phyloP scores from a whole-genome alignment of 1,284 basidiomycete genomes.

The Sanguinoderma infundibulare region DNA sequence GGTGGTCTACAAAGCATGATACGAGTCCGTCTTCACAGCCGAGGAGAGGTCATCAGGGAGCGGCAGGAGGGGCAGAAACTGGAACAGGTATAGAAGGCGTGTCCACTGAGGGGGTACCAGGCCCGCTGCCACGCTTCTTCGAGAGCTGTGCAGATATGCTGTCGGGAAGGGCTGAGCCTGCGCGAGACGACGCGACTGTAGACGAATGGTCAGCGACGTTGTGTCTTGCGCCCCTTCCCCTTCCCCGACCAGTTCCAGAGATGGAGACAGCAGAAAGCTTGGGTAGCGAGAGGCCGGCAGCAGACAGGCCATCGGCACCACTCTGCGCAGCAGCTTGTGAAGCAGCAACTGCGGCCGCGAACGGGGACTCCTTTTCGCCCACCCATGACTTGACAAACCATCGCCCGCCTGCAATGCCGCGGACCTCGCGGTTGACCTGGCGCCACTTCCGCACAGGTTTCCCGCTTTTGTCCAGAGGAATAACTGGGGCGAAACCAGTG shows the following conservation, averaged over 20 bases:
- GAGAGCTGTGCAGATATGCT: constrained; percentile 22
- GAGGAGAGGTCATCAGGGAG: not conserved
- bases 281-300: constrained; percentile 22
- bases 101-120: constrained; percentile 21
- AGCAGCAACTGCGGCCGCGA: constrained; percentile 40
- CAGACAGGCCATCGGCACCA: constrained; percentile 16
- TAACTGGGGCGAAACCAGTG: constrained; percentile 68
- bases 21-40: not conserved
- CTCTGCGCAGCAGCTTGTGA: constrained; percentile 25
- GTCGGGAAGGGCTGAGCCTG: constrained; percentile 24
- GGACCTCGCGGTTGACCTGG: constrained; percentile 70
- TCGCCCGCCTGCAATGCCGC: constrained; percentile 78
- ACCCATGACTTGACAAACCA: constrained; percentile 80
- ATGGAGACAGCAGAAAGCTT: constrained; percentile 24
- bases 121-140: constrained; percentile 22
- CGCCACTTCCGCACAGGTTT: constrained; percentile 72
- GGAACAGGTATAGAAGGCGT: constrained; percentile 10
- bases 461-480: constrained; percentile 65
- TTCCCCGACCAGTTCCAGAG: constrained; percentile 18
- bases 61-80: constrained; percentile 14
- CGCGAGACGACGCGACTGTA: constrained; percentile 21
- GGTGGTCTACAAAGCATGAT: not conserved
- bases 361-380: constrained; percentile 78
- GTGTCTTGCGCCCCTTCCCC: constrained; percentile 20
- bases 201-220: constrained; percentile 15